phyloP scores from a whole-genome alignment of 768 basidiomycete genomes.

The Boletus edulis region DNA sequence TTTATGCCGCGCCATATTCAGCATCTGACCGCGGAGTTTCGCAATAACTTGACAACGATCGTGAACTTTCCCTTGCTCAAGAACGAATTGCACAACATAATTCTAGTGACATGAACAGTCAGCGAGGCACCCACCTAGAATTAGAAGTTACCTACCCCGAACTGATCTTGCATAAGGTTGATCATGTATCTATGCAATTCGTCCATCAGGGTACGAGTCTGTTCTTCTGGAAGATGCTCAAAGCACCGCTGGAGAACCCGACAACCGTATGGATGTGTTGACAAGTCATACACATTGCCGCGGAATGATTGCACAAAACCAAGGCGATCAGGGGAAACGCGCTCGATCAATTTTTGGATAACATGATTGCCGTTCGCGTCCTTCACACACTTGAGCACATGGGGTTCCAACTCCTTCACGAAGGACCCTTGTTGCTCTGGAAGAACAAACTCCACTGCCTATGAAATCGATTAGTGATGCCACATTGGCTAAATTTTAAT shows the following conservation, averaged over 20 bases:
- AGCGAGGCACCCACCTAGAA: background rate
- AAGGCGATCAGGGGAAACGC: conserved; percentile 72
- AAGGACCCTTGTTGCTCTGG: conserved; percentile 76
- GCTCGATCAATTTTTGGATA: conserved; percentile 85
- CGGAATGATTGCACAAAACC: conserved; percentile 73
- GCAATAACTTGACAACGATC: conserved; percentile 68
- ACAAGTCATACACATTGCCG: conserved; percentile 75
- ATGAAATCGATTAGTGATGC: conserved; percentile 9
- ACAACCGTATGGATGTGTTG: conserved; percentile 91
- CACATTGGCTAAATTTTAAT: background rate
- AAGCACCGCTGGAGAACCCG: conserved; percentile 93
- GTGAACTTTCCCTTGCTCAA: conserved; percentile 71
- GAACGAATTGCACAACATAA: conserved; percentile 92
- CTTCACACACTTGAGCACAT: conserved; percentile 82
- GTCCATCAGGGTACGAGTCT: conserved; percentile 70
- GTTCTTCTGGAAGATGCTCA: conserved; percentile 72
- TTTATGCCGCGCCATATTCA: conserved; percentile 81
- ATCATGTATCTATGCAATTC: conserved; percentile 74
- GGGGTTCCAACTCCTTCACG: conserved; percentile 74
- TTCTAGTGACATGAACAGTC: conserved; percentile 50
- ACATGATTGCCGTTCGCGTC: conserved; percentile 96
- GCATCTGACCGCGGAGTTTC: conserved; percentile 73
- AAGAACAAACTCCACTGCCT: conserved; percentile 83
- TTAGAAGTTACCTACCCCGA: conserved; percentile 59
- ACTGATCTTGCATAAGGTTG: conserved; percentile 85